Evolutionary conservation across 176 grass and related monocot species (phyloP).

Genomic region (Panicum miliaceum): DNA sequence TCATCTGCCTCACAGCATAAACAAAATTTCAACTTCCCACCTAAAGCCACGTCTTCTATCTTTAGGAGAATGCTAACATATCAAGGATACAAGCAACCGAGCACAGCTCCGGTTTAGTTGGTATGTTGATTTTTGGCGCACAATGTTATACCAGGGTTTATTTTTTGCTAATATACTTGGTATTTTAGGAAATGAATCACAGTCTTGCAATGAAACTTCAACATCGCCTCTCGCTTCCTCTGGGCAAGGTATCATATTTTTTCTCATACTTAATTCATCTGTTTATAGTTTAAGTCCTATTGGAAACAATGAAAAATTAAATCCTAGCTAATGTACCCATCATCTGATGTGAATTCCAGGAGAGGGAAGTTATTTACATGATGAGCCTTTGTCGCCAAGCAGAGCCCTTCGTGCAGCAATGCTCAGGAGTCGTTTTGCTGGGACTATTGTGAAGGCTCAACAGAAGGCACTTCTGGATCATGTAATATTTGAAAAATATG

Average conservation of each 20-base stretch:
- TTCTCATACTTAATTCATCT: conserved; percentile 27
- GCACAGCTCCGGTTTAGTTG: conserved; percentile 27
- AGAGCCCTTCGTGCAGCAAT: conserved; percentile 88
- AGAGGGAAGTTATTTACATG: conserved; percentile 53
- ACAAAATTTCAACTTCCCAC: neutral
- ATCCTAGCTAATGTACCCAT: conserved; percentile 24
- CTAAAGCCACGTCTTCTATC: conserved; percentile 22
- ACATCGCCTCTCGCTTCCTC: conserved; percentile 43
- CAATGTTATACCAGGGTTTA: neutral
- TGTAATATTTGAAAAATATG: conserved; percentile 49
- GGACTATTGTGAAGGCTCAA: conserved; percentile 89
- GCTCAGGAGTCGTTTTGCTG: conserved; percentile 85
- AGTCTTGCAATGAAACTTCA: conserved; percentile 38
- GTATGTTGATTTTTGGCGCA: conserved; percentile 45
- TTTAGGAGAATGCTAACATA: conserved; percentile 52
- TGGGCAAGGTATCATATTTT: conserved; percentile 53
- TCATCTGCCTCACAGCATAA: conserved; percentile 20
- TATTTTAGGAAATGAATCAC: conserved; percentile 41
- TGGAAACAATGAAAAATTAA: neutral
- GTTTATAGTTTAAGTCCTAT: neutral
- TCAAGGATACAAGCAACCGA: conserved; percentile 39
- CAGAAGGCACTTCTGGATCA: conserved; percentile 77
- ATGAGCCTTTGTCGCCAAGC: conserved; percentile 72
- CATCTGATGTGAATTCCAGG: conserved; percentile 43
- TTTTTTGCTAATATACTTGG: conserved; percentile 47